These are phyloP conservation scores for Furcasterigmium sp. DNA, from an alignment of 2,329 filamentous ascomycete genomes.

Conservation along the genomic window DNA sequence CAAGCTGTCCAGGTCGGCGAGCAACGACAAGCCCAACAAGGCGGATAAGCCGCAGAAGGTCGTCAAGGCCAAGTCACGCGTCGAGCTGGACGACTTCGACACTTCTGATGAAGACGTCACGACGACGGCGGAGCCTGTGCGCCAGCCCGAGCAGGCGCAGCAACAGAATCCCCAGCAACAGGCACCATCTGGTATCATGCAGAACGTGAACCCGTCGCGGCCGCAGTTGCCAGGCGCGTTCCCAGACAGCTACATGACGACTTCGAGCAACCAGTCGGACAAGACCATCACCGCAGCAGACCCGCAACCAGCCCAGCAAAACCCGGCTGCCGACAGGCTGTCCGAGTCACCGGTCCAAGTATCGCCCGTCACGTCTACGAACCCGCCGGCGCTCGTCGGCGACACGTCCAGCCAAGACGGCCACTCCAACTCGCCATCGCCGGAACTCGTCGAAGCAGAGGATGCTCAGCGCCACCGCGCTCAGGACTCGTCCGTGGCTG, in stretches of 20 bases:
- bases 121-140: conserved; percentile 18
- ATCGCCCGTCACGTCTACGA: conserved; percentile 47
- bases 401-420: conserved; percentile 66
- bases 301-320: conserved; percentile 13
- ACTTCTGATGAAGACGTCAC: conserved; percentile 41
- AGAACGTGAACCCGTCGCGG: conserved; percentile 16
- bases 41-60: conserved; percentile 44
- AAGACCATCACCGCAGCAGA: conserved; percentile 19
- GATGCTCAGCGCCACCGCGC: conserved; percentile 33
- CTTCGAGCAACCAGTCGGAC: conserved; percentile 23
- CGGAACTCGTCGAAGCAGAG: conserved; percentile 49
- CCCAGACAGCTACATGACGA: conserved; percentile 32
- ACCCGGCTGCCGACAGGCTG: conserved; percentile 36
- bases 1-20: conserved; percentile 30
- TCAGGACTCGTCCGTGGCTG: conserved; percentile 43
- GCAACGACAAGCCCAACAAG: conserved; percentile 49
- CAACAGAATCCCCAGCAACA: conserved; percentile 12
- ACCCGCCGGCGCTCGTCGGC: conserved; percentile 62
- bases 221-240: conserved; percentile 33
- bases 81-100: conserved; percentile 68
- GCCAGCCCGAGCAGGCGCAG: conserved; percentile 13
- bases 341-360: conserved; percentile 67
- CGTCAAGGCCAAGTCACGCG: conserved; percentile 52
- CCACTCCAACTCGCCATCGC: conserved; percentile 60
- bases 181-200: conserved; percentile 9